These are phyloP conservation scores for Tephrocybe sp. DNA, from an alignment of 768 basidiomycete species.

Conservation along the genomic window DNA sequence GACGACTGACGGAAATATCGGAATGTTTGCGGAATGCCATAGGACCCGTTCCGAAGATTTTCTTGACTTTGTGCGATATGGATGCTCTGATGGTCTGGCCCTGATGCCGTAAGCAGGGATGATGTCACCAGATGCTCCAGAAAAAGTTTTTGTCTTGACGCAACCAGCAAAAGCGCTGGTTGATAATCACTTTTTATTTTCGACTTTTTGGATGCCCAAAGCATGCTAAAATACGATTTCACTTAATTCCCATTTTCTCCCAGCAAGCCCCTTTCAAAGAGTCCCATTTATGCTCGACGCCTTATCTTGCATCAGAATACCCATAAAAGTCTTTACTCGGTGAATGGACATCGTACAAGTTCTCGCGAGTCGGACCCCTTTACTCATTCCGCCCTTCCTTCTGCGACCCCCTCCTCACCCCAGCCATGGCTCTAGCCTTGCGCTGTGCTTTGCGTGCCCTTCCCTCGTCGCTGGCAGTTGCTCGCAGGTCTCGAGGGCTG, in stretches of 20 bases:
- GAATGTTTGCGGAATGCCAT: slow-evolving; percentile 22
- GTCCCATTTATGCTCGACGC: background rate
- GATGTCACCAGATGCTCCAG: slow-evolving; percentile 39
- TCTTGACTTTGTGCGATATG: slow-evolving; percentile 55
- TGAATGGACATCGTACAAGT: slow-evolving; percentile 55
- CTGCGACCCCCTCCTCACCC: slow-evolving; percentile 17
- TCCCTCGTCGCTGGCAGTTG: slow-evolving; percentile 12
- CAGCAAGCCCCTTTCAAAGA: background rate
- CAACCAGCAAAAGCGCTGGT: slow-evolving; percentile 9
- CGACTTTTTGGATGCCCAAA: slow-evolving; percentile 9
- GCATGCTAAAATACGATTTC: slow-evolving; percentile 2
- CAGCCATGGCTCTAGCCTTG: slow-evolving; percentile 31
- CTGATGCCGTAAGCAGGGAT: slow-evolving; percentile 45
- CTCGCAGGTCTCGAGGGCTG: slow-evolving; percentile 28
- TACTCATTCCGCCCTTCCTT: slow-evolving; percentile 25
- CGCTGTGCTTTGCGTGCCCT: slow-evolving; percentile 25
- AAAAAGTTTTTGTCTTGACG: slow-evolving; percentile 42
- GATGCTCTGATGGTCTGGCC: slow-evolving; percentile 53
- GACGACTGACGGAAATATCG: slow-evolving; percentile 12
- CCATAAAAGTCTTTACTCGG: slow-evolving; percentile 41
- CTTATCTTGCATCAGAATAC: slow-evolving; percentile 18
- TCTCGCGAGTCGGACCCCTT: slow-evolving; percentile 22
- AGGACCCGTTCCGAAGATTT: slow-evolving; percentile 49
- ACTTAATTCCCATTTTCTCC: background rate
- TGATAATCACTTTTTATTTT: slow-evolving; percentile 3